Evolutionary conservation across 2,329 filamentous ascomycete species (phyloP), one percentile per base, ranked within the genome.

Genomic region (Penicillium italicum): DNA sequence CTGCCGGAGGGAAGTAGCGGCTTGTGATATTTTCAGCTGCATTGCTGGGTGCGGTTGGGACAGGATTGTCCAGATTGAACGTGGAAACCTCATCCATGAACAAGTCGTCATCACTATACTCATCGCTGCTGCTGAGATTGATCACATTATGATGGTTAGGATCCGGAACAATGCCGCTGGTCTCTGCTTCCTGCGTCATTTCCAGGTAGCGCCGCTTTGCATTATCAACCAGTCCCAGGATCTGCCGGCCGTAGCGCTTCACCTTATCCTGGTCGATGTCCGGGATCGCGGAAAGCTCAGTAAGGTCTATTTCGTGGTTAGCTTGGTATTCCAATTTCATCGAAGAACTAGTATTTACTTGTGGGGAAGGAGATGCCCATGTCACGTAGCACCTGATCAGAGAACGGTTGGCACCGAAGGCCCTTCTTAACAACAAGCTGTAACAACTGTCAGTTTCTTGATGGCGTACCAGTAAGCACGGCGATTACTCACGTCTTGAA

Each of bases 291-390:
- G 69, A 64, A 59, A 80, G 70, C 60, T 77, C 70, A 2, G 64
- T 53, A 52, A 72, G 62, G 55, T 73, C 75, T 77, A 55, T 31
- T 22, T 22, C 36, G 42, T 30, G 20, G 34, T 69, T 36, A 69
- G 55, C n/a, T 22, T 28, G 20, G 3, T n/a, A 22, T 16, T 14
- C 20, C 6, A 40, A 24, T 20, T 43, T n/a, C 5, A 28, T 26
- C 9, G 12, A 11, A 28, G 6, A n/a, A 26, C 9, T 8, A 28
- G 10, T 28, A 40, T 55, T 69, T 65, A 76, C 74, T 67, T 69
- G 70, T 66, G 11, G 78, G 77, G 48, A 80, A 78, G 14, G 68
- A 61, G 36, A 80, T 77, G 42, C 73, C 78, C 72, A 80, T 80
- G 55, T 79, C 75, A 50, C 78, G 76, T 46, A 80, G 62, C 16